A percentile compares a stretch with the other conserved stretches of the same genome.
Conservation (phyloP, 2,329 filamentous ascomycete species). For the Arthrobotrys conoides region DNA sequence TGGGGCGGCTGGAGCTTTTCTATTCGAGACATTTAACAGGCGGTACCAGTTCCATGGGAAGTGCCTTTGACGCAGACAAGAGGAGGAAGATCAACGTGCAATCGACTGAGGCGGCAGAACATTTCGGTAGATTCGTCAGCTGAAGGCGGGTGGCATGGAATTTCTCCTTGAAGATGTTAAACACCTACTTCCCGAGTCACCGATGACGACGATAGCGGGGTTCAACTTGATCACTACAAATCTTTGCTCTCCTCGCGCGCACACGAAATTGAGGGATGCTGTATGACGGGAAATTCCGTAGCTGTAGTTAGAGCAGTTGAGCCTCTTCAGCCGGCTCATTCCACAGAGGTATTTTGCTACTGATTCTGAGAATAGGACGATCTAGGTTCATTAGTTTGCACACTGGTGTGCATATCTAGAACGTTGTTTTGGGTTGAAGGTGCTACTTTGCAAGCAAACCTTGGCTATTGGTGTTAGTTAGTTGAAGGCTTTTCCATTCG, state of each 20-base stretch:
- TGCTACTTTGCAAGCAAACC: not conserved
- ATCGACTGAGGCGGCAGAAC: slow-evolving; percentile 25
- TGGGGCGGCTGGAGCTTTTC: slow-evolving; percentile 19
- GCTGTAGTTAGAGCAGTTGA: not conserved
- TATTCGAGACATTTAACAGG: slow-evolving; percentile 55
- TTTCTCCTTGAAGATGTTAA: slow-evolving; percentile 14
- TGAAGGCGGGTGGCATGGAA: slow-evolving; percentile 15
- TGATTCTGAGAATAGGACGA: not conserved
- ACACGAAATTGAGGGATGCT: not conserved
- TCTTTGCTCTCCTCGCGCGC: not conserved
- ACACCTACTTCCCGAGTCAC: not conserved
- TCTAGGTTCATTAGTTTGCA: too few species aligned
- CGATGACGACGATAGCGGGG: slow-evolving; percentile 38
- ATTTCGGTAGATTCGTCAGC: slow-evolving; percentile 29
- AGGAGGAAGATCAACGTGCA: not conserved
- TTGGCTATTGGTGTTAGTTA: not conserved
- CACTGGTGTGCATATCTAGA: not conserved
- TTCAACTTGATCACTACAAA: slow-evolving; percentile 12
- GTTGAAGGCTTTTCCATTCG: slow-evolving; percentile 34
- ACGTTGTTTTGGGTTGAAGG: not conserved
- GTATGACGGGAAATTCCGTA: slow-evolving; percentile 27
- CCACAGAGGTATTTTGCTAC: not conserved
- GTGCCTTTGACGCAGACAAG: slow-evolving; percentile 31
- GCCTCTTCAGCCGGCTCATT: slow-evolving; percentile 29
- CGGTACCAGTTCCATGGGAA: slow-evolving; percentile 38